Conservation (phyloP, 2,329 filamentous ascomycete genomes). For the Penicillium occitanis region DNA sequence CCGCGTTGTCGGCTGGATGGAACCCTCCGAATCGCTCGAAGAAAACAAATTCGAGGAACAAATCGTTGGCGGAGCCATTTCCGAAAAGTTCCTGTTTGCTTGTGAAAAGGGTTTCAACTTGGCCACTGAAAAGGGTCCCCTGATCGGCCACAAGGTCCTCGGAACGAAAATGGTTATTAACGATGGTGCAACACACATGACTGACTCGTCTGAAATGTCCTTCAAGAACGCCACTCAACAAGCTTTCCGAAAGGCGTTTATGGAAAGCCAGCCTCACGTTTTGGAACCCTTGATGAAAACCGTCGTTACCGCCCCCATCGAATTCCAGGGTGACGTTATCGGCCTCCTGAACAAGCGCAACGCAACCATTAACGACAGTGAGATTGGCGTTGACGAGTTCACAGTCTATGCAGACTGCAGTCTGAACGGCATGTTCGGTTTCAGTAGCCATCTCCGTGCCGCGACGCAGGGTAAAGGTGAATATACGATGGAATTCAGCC, state of each 20-base stretch:
- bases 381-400: slow-evolving; percentile 91
- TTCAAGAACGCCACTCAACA: slow-evolving; percentile 95
- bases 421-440: slow-evolving; percentile 97
- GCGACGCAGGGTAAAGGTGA: slow-evolving; percentile 98
- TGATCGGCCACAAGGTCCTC: slow-evolving; percentile 90
- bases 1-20: slow-evolving; percentile 86
- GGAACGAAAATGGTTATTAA: slow-evolving; percentile 89
- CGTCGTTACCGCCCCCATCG: slow-evolving; percentile 88
- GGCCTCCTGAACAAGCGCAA: slow-evolving; percentile 96
- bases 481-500: slow-evolving; percentile 98
- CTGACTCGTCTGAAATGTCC: slow-evolving; percentile 93
- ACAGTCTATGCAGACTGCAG: slow-evolving; percentile 89
- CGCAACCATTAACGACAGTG: slow-evolving; percentile 91
- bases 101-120: slow-evolving; percentile 92
- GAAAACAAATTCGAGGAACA: slow-evolving; percentile 83
- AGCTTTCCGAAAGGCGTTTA: slow-evolving; percentile 93
- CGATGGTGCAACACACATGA: slow-evolving; percentile 95
- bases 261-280: slow-evolving; percentile 74
- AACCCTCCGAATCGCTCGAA: slow-evolving; percentile 72
- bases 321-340: slow-evolving; percentile 96
- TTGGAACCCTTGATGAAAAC: slow-evolving; percentile 99
- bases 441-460: slow-evolving; percentile 84
- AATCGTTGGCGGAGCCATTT: slow-evolving; percentile 84
- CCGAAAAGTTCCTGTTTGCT: slow-evolving; percentile 91
- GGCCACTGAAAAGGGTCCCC: slow-evolving; percentile 79